A percentile compares a stretch with the other conserved stretches of the same genome.
Evolutionary conservation across 1,139 yeast species (phyloP).

Genomic region (Saccharomycopsis hybrid): DNA sequence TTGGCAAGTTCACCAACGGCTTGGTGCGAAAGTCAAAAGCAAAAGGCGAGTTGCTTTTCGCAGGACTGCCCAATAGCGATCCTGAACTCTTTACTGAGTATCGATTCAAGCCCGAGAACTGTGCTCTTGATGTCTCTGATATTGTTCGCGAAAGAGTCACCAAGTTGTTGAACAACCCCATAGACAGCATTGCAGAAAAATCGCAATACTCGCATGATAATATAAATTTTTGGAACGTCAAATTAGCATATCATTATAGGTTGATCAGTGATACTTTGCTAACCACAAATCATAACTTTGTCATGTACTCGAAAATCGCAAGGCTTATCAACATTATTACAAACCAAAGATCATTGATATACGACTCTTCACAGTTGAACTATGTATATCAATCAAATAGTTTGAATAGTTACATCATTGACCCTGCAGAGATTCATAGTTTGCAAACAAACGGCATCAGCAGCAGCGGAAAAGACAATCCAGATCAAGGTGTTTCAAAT

Average conservation of each 20-base stretch:
- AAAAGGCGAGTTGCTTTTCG: neutral
- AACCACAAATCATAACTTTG: conserved; percentile 1
- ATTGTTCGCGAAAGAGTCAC: too few relatives aligned
- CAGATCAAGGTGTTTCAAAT: too few relatives aligned
- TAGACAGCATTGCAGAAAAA: too few relatives aligned
- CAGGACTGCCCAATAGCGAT: too few relatives aligned
- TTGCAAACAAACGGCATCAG: too few relatives aligned
- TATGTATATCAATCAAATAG: conserved; percentile 1
- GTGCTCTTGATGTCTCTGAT: neutral
- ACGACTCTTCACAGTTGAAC: conserved; percentile 11
- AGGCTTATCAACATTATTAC: neutral
- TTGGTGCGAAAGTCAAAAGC: too few relatives aligned
- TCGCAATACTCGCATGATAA: neutral
- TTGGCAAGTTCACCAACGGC: conserved; percentile 3
- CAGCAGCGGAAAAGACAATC: neutral
- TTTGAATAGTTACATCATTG: neutral
- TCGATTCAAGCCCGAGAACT: too few relatives aligned
- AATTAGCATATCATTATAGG: conserved; percentile 5
- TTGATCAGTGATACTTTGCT: conserved; percentile 1
- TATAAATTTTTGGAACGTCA: conserved; percentile 14
- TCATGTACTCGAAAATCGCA: neutral
- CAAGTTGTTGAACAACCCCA: too few relatives aligned
- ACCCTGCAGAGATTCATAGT: neutral
- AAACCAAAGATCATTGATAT: conserved; percentile 12
- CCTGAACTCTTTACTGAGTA: too few relatives aligned